Evolutionary conservation across 768 basidiomycete species (phyloP), one percentile per base, ranked within the genome.

Genomic region (Trametes cingulata): DNA sequence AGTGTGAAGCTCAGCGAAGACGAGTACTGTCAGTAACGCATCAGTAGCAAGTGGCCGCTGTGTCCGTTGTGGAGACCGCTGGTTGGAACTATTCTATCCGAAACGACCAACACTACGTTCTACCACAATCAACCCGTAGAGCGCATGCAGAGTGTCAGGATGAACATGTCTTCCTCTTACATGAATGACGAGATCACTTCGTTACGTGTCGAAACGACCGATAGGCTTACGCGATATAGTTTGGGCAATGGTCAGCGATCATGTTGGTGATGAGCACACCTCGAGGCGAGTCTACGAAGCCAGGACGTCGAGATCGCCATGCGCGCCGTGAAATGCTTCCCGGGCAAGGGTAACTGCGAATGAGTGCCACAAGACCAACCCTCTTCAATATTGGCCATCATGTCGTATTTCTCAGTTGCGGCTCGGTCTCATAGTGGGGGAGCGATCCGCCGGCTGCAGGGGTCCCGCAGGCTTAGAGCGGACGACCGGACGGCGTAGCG

Each of bases 331-430:
- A 36, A 20, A 54, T 25, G 42, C 6, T 45, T 45, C 53, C 53
- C 17, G 42, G 8, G n/a, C 27, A 33, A 24, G n/a, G 55, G 55
- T 33, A 48, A n/a, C 24, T 10, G n/a, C 25, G 46, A 48, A 27
- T 6, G 22, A 27, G 48, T 4, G 47, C 39, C 43, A 35, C 8
- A 39, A 35, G 7, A 14, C 13, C 25, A 41, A 19, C 35, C 47
- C 49, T 41, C 35, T 49, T 57, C 47, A 57, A 39, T 33, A 33
- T 33, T 25, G 19, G 2, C 37, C 13, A 39, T 6, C 25, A 7
- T 12, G 47, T 27, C 47, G 39, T 39, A n/a, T 7, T 33, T n/a
- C 47, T 49, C 56, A 57, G 47, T 57, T 57, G 47, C 56, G 47
- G 20, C 19, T 42, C 47, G 17, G 33, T 20, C 55, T 56, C 56